Percentiles rank a stretch among this genome's conserved stretches.
Evolutionary conservation across 208 protist genomes (phyloP).

Genomic region (Crithidia mellificae): DNA sequence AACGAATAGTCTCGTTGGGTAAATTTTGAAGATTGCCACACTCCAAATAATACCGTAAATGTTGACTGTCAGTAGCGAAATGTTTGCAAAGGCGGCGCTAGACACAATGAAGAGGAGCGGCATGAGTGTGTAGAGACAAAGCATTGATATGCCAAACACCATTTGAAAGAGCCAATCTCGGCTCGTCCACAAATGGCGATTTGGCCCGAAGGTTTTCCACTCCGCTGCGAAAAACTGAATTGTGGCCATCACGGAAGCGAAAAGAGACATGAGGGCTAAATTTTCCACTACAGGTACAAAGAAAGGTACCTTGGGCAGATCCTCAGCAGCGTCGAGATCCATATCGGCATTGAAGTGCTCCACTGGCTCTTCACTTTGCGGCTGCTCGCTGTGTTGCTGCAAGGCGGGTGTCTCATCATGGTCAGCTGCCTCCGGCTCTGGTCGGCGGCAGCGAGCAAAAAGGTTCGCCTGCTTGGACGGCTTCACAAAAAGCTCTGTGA

Average conservation of each 20-base stretch:
- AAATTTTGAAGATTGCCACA: conserved; percentile 74
- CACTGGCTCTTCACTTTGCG: conserved; percentile 1
- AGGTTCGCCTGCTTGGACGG: conserved; percentile 35
- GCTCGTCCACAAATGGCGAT: conserved; percentile 51
- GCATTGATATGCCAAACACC: conserved; percentile 83
- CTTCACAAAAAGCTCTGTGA: conserved; percentile 90
- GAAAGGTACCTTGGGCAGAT: conserved; percentile 47
- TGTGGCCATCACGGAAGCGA: conserved; percentile 59
- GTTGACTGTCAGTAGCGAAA: conserved; percentile 74
- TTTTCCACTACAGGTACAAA: conserved; percentile 80
- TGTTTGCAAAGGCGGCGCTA: conserved; percentile 82
- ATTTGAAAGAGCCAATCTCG: conserved; percentile 79
- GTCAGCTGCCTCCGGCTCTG: not conserved
- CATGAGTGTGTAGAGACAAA: conserved; percentile 78
- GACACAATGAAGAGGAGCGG: conserved; percentile 69
- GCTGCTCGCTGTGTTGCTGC: too few relatives aligned
- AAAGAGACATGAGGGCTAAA: conserved; percentile 74
- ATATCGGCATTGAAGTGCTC: not conserved
- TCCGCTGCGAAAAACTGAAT: conserved; percentile 84
- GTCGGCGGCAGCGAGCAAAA: conserved; percentile 21
- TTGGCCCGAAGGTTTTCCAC: conserved; percentile 59
- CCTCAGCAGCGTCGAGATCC: conserved; percentile 19
- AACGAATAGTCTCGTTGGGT: conserved; percentile 70
- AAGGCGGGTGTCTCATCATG: not conserved
- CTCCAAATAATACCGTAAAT: conserved; percentile 88